Base-by-base conservation (phyloP, 768 basidiomycete species). In the Mycena albidolilacea region DNA sequence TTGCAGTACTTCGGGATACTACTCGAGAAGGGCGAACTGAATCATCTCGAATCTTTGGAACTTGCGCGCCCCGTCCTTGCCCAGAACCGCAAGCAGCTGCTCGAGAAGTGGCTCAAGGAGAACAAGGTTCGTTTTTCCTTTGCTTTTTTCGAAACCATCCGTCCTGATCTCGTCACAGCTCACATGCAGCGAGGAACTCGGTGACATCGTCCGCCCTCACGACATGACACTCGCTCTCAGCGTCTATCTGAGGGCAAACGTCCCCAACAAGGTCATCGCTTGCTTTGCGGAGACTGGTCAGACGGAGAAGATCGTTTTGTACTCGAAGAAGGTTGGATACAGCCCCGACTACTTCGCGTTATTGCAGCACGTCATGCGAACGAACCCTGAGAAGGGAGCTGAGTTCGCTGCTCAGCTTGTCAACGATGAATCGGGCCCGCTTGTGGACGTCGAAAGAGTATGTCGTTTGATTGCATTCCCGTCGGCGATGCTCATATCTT, bases 41-140 rank as follows among this genome's bases (percentile, higher is more conserved):
- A 99, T 83, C 96, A 97, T 80, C 90, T 93, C 10, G 98, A 99
- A 82, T 97, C 96, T 15, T 83, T 99, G 41, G 98, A 99, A 81
- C 90, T 99, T 58, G 98, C 98, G 1, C 91, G 97, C 59, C 98
- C 98, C 19, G 98, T 99, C 9, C 85, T 99, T 57, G 93, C 95
- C 76, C 98, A 99, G 84, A 96, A 96, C 44, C 91, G 96, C 81
- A 99, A 99, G 84, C 96, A 98, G 79, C 86, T 99, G 57, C 86
- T 99, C 17, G 98, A 99, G 86, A 99, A 99, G 79, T 99, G 98
- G 98, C 85, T 99, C 73, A 99, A 99, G 84, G 98, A 99, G 88
- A 98, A 98, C 86, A 99, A 99, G 91, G 97, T 93, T 58, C 57
- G 82, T 75, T 15, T 35, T 55, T 38, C 35, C 41, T 10, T 48